Evolutionary conservation across 805 yeast species (phyloP).

Genomic region (Kuraishia floccosa): DNA sequence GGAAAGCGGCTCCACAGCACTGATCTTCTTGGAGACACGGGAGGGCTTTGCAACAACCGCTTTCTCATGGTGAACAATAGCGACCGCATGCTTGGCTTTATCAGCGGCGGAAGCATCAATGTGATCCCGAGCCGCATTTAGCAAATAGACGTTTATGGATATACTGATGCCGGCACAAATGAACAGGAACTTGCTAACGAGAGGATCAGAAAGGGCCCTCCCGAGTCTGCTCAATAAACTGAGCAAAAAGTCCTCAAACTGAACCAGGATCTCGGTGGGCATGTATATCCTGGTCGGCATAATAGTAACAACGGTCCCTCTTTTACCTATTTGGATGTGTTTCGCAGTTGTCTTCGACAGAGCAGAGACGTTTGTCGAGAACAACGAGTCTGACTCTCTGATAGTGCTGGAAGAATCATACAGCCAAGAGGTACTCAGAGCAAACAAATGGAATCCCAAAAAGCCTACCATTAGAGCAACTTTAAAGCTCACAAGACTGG

Average conservation of each 20-base stretch:
- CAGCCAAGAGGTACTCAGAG: slow-evolving; percentile 63
- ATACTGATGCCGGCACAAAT: slow-evolving; percentile 65
- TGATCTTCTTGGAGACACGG: not conserved
- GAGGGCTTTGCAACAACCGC: slow-evolving; percentile 1
- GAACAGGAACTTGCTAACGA: slow-evolving; percentile 68
- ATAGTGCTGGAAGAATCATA: slow-evolving; percentile 26
- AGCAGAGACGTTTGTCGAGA: too few relatives aligned
- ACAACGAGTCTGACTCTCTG: slow-evolving; percentile 4
- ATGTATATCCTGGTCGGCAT: slow-evolving; percentile 45
- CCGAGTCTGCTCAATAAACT: slow-evolving; percentile 44
- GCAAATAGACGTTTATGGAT: slow-evolving; percentile 71
- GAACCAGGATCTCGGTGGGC: slow-evolving; percentile 43
- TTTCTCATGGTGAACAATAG: slow-evolving; percentile 2
- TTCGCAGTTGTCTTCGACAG: slow-evolving; percentile 30
- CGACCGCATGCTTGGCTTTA: too few relatives aligned
- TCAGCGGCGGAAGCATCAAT: slow-evolving; percentile 17
- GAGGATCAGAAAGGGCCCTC: slow-evolving; percentile 63
- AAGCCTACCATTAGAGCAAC: slow-evolving; percentile 48
- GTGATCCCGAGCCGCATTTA: slow-evolving; percentile 75
- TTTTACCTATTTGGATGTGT: slow-evolving; percentile 29
- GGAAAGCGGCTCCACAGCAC: not conserved
- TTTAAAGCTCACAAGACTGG: slow-evolving; percentile 42
- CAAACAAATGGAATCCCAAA: slow-evolving; percentile 53
- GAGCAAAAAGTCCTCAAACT: slow-evolving; percentile 50
- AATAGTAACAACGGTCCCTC: slow-evolving; percentile 41